Evolutionary conservation across 345 rosid species (phyloP), one percentile per base, ranked within the genome.

Genomic region (Excoecaria agallocha): DNA sequence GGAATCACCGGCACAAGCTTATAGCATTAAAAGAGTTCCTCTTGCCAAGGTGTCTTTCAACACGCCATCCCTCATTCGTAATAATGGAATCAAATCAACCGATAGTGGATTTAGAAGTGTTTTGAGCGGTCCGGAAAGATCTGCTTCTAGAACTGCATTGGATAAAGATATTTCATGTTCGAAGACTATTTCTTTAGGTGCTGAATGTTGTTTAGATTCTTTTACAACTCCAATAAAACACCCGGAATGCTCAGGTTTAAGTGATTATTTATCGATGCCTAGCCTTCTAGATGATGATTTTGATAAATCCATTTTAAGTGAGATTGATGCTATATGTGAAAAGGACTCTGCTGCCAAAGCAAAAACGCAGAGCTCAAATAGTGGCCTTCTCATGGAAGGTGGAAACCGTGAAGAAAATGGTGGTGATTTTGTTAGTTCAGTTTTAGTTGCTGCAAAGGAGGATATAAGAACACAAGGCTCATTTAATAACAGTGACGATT

Each of bases 211-310:
- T 10, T 66, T 72, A 8, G 85, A 74, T 71, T 71, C 89, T 63
- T 82, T 79, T 78, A 73, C 62, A 17, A 89, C 91, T 77, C 89
- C 94, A 0, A 16, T 70, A 46, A 84, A 78, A 79, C 74, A 78
- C 63, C 76, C 56, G 4, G 81, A 76, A 48, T 75, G 61, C 60
- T 79, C 73, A 74, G 69, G 72, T 71, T 76, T 69, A 16, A 81
- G 79, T 82, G 80, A 76, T 68, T 68, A 38, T 35, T 78, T 79
- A 69, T 75, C 82, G 8, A 71, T 65, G 68, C 76, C 85, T 77
- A 85, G 85, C 80, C 71, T 88, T 78, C 84, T 89, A 68, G 97
- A 89, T 66, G 97, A 92, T 79, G 93, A 89, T 37, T 72, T 90
- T 70, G 93, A 92, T 76, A 91, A 89, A 37, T 84, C 89, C 30